Evolutionary conservation across 2,329 filamentous ascomycete species (phyloP), one percentile per base, ranked within the genome.

Genomic region (Xylariaceae sp.): DNA sequence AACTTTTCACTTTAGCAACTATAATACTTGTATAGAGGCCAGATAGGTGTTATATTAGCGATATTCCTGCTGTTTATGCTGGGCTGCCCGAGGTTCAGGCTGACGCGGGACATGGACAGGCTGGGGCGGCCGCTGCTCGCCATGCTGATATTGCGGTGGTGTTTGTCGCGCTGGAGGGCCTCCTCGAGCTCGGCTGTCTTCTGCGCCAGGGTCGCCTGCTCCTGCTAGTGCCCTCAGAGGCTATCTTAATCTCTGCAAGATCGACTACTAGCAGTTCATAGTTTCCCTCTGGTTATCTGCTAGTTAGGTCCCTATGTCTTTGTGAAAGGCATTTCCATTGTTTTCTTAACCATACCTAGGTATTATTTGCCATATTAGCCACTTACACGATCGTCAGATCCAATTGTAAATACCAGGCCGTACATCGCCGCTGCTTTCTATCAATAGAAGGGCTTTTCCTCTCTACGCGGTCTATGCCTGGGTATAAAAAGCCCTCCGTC

Each of bases 221-320:
- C 72, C 57, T 77, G 76, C 64, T 81, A 81, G 16, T 77, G 70
- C 39, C 75, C 41, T 33, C 18, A 44, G 27, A 44, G 27, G 29
- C 29, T 44, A 44, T 44, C 27, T n/a, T n/a, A 44, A 33, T 44
- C 3, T 44, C 18, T 44, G 16, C 27, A 33, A 44, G 27, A 16
- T 18, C 18, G 29, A 33, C 41, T 16, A 15, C n/a, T n/a, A n/a
- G n/a, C n/a, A n/a, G 29, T 44, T 44, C 27, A 44, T 24, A 33
- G 41, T 24, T 44, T 33, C 13, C 41, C 18, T 44, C 41, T 44
- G 11, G 27, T 24, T 33, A 44, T 44, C 41, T 44, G 27, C 6
- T 44, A 33, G 29, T 44, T 6, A 44, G 27, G 29, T 33, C 27
- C 27, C 27, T 44, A 33, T 6, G 18, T 33, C 11, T 8, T 32